Percentiles rank a stretch among this genome's conserved stretches.
These are phyloP conservation scores for Cadophora sp. DNA, from an alignment of 2,329 filamentous ascomycete species.

Conservation along the genomic window DNA sequence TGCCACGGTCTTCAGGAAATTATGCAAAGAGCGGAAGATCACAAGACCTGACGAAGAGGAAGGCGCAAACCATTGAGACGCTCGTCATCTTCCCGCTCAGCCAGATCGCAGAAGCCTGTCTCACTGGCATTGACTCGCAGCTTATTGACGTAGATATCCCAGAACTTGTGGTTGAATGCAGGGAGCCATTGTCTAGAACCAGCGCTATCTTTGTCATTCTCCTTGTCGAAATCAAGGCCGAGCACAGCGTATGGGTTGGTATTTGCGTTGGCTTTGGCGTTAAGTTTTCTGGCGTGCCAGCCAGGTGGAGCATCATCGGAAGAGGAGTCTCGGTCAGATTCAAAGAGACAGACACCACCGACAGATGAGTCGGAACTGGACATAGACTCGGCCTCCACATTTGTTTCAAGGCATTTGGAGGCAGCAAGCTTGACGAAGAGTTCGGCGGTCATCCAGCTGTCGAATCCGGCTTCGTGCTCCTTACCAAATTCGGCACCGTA, in stretches of 20 bases:
- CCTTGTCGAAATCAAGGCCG: not conserved
- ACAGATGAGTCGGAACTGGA: constrained; percentile 1
- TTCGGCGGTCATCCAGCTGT: constrained; percentile 57
- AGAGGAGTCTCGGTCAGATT: not conserved
- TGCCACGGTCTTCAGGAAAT: not conserved
- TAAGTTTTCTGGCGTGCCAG: constrained; percentile 29
- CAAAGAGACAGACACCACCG: constrained; percentile 13
- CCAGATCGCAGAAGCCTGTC: constrained; percentile 40
- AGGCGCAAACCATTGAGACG: constrained; percentile 10
- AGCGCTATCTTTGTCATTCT: not conserved
- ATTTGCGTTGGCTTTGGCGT: constrained; percentile 10
- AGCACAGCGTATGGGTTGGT: not conserved
- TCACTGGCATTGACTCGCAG: constrained; percentile 45
- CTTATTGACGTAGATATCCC: constrained; percentile 43
- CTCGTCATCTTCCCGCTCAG: constrained; percentile 15
- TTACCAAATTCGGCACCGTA: constrained; percentile 36
- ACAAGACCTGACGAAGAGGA: not conserved
- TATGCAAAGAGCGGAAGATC: not conserved
- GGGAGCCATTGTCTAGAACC: constrained; percentile 35
- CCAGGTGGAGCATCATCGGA: not conserved
- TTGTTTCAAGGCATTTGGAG: not conserved
- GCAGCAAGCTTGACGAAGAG: constrained; percentile 48
- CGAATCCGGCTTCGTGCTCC: constrained; percentile 65
- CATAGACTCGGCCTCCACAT: not conserved
- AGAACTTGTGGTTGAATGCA: constrained; percentile 36